A percentile compares a stretch with the other conserved stretches of the same genome.
Conservation (phyloP, 1,284 basidiomycete genomes). For the Tremellales sp. region DNA sequence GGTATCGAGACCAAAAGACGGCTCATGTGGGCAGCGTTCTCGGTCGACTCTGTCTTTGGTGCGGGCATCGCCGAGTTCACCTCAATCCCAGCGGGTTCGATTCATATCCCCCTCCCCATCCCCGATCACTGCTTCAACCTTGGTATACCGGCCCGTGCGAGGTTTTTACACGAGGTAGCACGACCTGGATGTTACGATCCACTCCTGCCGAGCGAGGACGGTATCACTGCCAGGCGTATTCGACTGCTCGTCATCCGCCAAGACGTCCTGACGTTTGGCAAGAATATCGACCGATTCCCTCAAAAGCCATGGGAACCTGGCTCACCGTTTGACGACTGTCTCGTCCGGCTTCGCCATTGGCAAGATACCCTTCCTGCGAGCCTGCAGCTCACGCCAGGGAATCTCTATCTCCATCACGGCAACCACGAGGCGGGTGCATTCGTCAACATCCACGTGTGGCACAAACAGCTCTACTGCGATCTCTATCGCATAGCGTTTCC, state of each 20-base stretch:
- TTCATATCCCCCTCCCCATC: not conserved
- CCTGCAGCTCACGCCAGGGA: not conserved
- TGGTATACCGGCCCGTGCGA: not conserved
- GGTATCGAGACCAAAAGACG: conserved; percentile 4
- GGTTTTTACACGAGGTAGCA: not conserved
- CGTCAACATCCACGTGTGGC: not conserved
- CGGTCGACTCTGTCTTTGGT: not conserved
- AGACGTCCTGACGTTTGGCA: not conserved
- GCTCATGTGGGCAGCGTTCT: conserved; percentile 4
- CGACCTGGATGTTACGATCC: not conserved
- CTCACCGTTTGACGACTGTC: not conserved
- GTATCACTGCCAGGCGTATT: not conserved
- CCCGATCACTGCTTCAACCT: not conserved
- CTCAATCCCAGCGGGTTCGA: not conserved
- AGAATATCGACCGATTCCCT: not conserved
- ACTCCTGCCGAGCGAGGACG: not conserved
- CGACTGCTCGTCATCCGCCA: conserved; percentile 1
- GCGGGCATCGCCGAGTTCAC: conserved; percentile 4
- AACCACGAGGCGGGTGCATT: not conserved
- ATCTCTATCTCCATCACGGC: not conserved
- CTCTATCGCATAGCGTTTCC: conserved; percentile 1
- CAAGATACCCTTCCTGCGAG: not conserved
- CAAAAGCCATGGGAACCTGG: conserved; percentile 1
- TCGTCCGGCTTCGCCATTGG: not conserved
- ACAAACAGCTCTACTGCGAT: conserved; percentile 1